Evolutionary conservation across 176 grass and related monocot genomes (phyloP), one percentile per base, ranked within the genome.

Genomic region (Themeda triandra): DNA sequence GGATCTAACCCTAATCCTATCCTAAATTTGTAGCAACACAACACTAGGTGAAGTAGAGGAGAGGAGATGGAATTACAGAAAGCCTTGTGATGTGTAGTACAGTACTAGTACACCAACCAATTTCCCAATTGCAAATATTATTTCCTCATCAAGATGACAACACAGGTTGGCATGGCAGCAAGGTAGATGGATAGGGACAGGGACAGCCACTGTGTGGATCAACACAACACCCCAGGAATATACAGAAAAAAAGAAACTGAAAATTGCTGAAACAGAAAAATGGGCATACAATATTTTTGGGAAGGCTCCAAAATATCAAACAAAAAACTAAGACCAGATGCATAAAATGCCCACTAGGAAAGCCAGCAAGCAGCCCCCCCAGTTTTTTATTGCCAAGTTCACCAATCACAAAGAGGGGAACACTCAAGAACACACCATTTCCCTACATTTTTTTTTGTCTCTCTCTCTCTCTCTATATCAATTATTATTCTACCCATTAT

Each of bases 131-230:
- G 63, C 23, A 29, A 76, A 73, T 60, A 56, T 51, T 73, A 58
- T 83, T 58, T 30, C 4, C 4, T 72, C 11, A 6, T 36, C 29
- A 14, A 68, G 62, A 80, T 84, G 84, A 75, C 84, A 64, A 59
- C 68, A 86, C 80, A 87, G 84, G 79, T 86, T 90, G 73, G 84
- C 80, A 86, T 62, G 59, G 74, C 62, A 79, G 84, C 79, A 90
- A 83, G 84, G 75, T 87, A 80, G 84, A 87, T 83, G 84, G 80
- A 90, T 80, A 69, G 74, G 48, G 84, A 86, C 84, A 79, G 69
- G 48, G 84, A 80, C 75, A 71, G 60, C 60, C 67, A 67, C 71
- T 79, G 58, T 63, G 45, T 84, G 81, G 81, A 86, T 89, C 77
- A 82, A 56, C 78, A 85, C 88, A 82, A 5, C 41, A 77, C 13